Percentiles rank a stretch among this genome's conserved stretches.
These are phyloP conservation scores for Rickenella mellea DNA, from an alignment of 768 basidiomycete species.

Conservation along the genomic window DNA sequence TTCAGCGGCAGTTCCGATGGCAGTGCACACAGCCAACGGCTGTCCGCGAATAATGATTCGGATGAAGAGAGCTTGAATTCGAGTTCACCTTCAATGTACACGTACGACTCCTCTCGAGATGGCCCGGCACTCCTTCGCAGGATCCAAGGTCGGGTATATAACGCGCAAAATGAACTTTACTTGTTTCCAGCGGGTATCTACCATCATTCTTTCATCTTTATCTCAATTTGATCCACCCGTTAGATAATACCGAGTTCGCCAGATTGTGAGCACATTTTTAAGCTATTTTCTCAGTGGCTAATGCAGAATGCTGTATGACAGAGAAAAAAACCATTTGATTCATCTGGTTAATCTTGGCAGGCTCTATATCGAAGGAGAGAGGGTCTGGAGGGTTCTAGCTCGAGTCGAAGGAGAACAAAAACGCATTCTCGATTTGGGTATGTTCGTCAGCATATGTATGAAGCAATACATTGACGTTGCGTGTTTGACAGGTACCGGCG, in stretches of 20 bases:
- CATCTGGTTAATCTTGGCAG: background rate
- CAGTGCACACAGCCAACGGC: no score
- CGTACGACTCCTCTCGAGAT: conserved; percentile 1
- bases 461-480: background rate
- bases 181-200: conserved; percentile 1
- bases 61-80: no score
- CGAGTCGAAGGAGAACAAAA: background rate
- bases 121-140: background rate
- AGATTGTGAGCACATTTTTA: background rate
- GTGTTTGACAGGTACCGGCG: background rate
- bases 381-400: background rate
- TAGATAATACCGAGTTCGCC: background rate
- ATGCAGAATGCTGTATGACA: background rate
- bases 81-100: background rate
- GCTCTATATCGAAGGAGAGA: background rate
- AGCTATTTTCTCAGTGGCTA: background rate
- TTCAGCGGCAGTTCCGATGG: no score
- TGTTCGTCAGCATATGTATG: background rate
- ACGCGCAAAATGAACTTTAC: conserved; percentile 3
- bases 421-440: background rate
- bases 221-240: background rate
- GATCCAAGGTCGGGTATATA: background rate
- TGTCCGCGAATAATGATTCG: no score
- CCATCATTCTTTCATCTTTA: background rate
- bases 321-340: conserved; percentile 4